Conservation (phyloP, 352 stramenopile genomes). For the Globisporangium spinosum region DNA sequence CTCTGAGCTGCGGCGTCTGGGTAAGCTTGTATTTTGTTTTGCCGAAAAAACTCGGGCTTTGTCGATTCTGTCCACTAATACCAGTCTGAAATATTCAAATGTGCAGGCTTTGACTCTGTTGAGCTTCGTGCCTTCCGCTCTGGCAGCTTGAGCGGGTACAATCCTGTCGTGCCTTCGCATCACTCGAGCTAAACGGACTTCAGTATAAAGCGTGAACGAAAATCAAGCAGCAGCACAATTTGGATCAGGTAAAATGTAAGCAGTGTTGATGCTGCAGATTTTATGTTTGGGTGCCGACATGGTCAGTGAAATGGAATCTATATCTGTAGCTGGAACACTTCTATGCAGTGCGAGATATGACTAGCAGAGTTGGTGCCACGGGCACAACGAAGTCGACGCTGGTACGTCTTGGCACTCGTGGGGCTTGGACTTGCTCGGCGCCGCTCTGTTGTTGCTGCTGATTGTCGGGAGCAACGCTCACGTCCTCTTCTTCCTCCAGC, state of each 20-base stretch:
- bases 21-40: no score
- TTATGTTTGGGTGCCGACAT: neutral
- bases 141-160: conserved; percentile 67
- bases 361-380: neutral
- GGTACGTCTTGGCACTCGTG: neutral
- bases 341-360: conserved; percentile 12
- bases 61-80: no score
- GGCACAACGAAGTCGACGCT: conserved; percentile 15
- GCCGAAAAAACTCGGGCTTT: no score
- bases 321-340: neutral
- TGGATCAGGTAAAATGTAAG: neutral
- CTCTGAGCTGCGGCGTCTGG: conserved; percentile 25
- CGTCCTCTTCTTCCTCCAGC: conserved; percentile 19
- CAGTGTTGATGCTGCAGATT: neutral
- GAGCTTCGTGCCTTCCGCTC: conserved; percentile 52
- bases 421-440: neutral
- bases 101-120: conserved; percentile 49
- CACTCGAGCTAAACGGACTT: conserved; percentile 5
- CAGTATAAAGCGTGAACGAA: neutral
- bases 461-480: neutral
- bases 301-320: neutral
- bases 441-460: neutral
- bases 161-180: conserved; percentile 8
- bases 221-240: neutral
- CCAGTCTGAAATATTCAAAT: neutral